Base-by-base conservation (phyloP, 345 rosid genomes). In the Mangifera indica region DNA sequence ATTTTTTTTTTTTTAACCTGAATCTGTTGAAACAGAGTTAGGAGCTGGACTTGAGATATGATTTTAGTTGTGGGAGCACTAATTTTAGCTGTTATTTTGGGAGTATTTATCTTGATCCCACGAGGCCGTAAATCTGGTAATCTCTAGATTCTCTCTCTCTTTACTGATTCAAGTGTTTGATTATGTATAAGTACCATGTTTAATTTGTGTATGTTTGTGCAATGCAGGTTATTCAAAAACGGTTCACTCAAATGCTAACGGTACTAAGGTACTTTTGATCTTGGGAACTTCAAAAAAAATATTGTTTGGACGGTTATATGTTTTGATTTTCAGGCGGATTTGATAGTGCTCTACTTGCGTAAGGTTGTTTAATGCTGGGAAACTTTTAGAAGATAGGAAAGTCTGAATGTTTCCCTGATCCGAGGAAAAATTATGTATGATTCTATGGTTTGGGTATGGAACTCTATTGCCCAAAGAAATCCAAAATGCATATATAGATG, bases 61-160 rank as follows among this genome's bases (percentile, higher is more conserved):
- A 76, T 63, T 78, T 67, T 82, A 69, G 80, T 76, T 59, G 78
- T 71, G 60, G 66, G 66, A 1, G 87, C 80, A 29, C 74, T 83
- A 81, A 12, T 86, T 81, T 68, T 86, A 71, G 84, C 79, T 60
- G 72, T 81, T 68, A 66, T 86, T 5, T 42, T 84, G 63, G 85
- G 84, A 63, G 81, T 80, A 69, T 75, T 84, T 73, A 55, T 84
- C 76, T 74, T 84, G 53, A 72, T 80, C 55, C 81, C 79, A 42
- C 72, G 85, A 2, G 69, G 69, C 60, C 62, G 77, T 73, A 78
- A 71, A 79, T 69, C 78, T 48, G 78, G 81, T 80, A 66, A 46
- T 24, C 20, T 56, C 63, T 48, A 53, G 8, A 44, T 60, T 52
- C n/a, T 6, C 14, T 18, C 46, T 17, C 11, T 8, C 17, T 0